Evolutionary conservation across 148 eudicot genomes (phyloP).

Genomic region (Chenopodium suecicum): DNA sequence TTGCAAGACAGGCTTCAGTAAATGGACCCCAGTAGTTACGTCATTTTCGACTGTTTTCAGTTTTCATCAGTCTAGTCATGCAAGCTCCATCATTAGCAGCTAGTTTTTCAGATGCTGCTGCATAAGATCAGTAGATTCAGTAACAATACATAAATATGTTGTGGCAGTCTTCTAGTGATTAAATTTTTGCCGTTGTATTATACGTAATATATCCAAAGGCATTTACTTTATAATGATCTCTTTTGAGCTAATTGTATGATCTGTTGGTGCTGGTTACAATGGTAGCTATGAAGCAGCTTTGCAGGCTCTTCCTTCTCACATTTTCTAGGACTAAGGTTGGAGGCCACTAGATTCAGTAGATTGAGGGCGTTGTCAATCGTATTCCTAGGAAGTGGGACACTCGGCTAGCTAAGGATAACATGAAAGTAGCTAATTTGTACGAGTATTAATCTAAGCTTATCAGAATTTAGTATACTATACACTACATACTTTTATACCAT

Average conservation of each 20-base stretch:
- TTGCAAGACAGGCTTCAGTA: constrained; percentile 44
- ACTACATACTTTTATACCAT: too few species aligned
- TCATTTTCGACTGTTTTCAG: background rate
- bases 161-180: background rate
- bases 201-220: background rate
- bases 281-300: background rate
- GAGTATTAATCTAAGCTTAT: too few species aligned
- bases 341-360: too few species aligned
- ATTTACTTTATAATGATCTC: background rate
- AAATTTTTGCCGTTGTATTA: background rate
- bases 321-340: too few species aligned
- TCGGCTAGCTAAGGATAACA: too few species aligned
- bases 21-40: constrained; percentile 19
- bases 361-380: too few species aligned
- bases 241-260: background rate
- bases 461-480: too few species aligned
- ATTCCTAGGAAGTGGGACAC: too few species aligned
- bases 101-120: background rate
- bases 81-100: background rate
- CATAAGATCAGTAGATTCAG: background rate
- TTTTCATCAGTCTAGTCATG: background rate
- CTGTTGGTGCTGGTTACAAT: background rate
- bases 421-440: too few species aligned
- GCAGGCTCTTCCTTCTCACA: background rate
- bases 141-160: background rate